phyloP scores from a whole-genome alignment of 768 basidiomycete genomes.

The Phallus indusiatus region DNA sequence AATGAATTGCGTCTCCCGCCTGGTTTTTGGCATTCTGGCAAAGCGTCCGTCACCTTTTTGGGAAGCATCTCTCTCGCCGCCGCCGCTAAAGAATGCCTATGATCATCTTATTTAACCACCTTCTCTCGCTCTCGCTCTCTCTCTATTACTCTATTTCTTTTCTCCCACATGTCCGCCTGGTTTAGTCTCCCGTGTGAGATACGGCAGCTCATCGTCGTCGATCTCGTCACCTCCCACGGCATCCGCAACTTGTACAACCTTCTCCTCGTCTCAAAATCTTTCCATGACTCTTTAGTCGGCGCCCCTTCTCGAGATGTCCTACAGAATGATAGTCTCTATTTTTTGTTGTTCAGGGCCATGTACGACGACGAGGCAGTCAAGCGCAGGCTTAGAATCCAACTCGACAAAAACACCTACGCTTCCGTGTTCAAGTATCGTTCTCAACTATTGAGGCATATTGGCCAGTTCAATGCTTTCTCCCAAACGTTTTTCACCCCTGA shows the following conservation, averaged over 20 bases:
- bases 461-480: background rate
- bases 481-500: background rate
- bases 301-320: background rate
- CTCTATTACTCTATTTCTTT: background rate
- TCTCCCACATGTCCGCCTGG: background rate
- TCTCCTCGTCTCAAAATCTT: background rate
- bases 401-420: background rate
- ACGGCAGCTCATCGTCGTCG: constrained; percentile 3
- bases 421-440: background rate
- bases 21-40: too few relatives aligned
- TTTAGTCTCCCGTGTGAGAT: background rate
- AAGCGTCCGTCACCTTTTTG: too few relatives aligned
- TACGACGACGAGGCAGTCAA: background rate
- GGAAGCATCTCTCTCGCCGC: too few relatives aligned
- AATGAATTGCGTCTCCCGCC: too few relatives aligned
- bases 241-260: background rate
- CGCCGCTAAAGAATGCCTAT: background rate
- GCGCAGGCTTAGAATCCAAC: background rate
- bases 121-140: background rate
- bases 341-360: background rate
- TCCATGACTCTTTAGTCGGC: constrained; percentile 5
- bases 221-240: background rate
- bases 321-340: background rate
- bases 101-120: background rate
- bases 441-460: background rate